A percentile compares a stretch with the other conserved stretches of the same genome.
Evolutionary conservation across 2,329 filamentous ascomycete genomes (phyloP).

Genomic region (Pseudogymnoascus destructans): DNA sequence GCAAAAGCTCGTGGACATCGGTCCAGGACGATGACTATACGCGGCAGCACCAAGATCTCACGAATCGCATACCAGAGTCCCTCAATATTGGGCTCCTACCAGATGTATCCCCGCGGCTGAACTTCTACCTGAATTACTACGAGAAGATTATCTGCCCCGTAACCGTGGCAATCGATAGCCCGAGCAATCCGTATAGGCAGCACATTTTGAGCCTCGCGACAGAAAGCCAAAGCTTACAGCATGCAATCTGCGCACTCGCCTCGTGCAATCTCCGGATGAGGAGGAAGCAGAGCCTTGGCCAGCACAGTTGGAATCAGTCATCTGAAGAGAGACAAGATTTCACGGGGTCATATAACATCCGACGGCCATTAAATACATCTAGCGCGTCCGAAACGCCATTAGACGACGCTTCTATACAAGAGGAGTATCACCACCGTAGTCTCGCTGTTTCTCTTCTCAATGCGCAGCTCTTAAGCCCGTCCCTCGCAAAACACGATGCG

Average conservation of each 20-base stretch:
- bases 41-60: background rate
- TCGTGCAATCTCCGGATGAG: constrained; percentile 87
- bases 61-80: background rate
- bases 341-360: constrained; percentile 7
- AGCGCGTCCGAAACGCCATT: constrained; percentile 31
- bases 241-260: constrained; percentile 79
- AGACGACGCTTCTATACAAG: constrained; percentile 49
- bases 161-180: constrained; percentile 81
- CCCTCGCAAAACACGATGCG: constrained; percentile 67
- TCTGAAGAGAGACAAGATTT: constrained; percentile 24
- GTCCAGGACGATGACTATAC: constrained; percentile 23
- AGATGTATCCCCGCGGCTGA: constrained; percentile 62
- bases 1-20: constrained; percentile 19
- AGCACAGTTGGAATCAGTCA: constrained; percentile 32
- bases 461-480: constrained; percentile 64
- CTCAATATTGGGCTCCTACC: constrained; percentile 25
- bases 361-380: constrained; percentile 19
- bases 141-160: constrained; percentile 83
- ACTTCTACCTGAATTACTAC: constrained; percentile 87
- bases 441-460: constrained; percentile 74
- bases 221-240: constrained; percentile 70
- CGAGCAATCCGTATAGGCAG: constrained; percentile 72
- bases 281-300: constrained; percentile 49
- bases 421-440: constrained; percentile 71
- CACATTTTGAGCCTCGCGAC: constrained; percentile 69